phyloP scores from a whole-genome alignment of 2,329 filamentous ascomycete genomes.

The Penicillium digitatum region DNA sequence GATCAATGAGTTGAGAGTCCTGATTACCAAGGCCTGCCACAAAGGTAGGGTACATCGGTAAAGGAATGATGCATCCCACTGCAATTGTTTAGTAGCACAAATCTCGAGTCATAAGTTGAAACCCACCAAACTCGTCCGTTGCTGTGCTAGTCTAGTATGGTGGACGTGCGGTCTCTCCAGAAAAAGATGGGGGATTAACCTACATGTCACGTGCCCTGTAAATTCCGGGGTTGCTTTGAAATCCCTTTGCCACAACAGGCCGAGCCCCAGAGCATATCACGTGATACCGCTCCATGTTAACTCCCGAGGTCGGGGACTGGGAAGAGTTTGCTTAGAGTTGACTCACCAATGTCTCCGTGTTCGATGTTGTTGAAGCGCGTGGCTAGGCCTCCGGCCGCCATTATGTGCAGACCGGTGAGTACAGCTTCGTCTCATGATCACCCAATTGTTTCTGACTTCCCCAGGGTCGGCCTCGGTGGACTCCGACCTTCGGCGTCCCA shows the following conservation, averaged over 20 bases:
- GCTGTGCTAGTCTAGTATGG: background rate
- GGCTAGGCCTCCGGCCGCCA: background rate
- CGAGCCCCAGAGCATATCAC: background rate
- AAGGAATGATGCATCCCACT: too few species aligned
- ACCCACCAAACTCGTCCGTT: background rate
- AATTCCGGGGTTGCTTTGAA: conserved; percentile 3
- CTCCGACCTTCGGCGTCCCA: background rate
- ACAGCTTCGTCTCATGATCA: background rate
- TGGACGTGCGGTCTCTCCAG: background rate
- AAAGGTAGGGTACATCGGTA: background rate
- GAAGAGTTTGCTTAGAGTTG: background rate
- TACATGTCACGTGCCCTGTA: background rate
- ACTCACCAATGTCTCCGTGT: conserved; percentile 7
- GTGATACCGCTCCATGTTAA: background rate
- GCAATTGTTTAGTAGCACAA: background rate
- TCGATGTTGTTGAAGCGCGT: conserved; percentile 5
- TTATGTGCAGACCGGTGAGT: conserved; percentile 1
- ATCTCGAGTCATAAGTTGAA: background rate
- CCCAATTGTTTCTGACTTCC: background rate
- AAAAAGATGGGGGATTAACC: background rate
- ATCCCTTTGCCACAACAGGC: background rate
- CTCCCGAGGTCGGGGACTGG: background rate
- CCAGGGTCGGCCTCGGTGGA: background rate
- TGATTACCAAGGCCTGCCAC: background rate
- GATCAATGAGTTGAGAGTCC: background rate